phyloP scores from a whole-genome alignment of 495 filamentous ascomycete species.

The Chaetomium cochliodes region DNA sequence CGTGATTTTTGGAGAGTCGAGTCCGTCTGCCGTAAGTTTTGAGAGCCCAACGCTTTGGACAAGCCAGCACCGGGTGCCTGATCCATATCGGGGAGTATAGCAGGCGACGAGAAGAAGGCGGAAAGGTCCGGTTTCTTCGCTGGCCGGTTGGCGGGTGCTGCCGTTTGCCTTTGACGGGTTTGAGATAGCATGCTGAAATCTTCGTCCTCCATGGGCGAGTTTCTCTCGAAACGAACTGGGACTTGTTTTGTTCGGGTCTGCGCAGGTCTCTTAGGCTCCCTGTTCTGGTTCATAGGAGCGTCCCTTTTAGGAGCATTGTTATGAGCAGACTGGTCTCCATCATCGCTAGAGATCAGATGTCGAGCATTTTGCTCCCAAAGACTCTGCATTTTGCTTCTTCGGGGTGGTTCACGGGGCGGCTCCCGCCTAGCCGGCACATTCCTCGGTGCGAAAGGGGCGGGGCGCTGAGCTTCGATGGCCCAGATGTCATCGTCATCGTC shows the following conservation, averaged over 20 bases:
- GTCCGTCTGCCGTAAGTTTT: conserved; percentile 4
- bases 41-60: conserved; percentile 12
- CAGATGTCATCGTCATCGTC: conserved; percentile 48
- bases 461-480: conserved; percentile 46
- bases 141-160: conserved; percentile 2
- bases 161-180: background rate
- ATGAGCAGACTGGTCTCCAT: conserved; percentile 26
- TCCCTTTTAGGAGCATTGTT: background rate
- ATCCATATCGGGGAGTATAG: conserved; percentile 35
- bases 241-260: conserved; percentile 4
- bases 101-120: conserved; percentile 51
- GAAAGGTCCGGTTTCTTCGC: conserved; percentile 41
- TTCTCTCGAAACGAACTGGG: background rate
- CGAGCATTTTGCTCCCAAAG: conserved; percentile 44
- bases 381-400: conserved; percentile 45
- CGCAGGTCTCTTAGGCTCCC: conserved; percentile 37
- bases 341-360: conserved; percentile 35
- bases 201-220: conserved; percentile 2
- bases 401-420: conserved; percentile 30
- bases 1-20: background rate
- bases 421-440: conserved; percentile 18
- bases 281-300: conserved; percentile 5
- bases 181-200: conserved; percentile 41
- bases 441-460: conserved; percentile 35
- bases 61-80: conserved; percentile 13